Conservation (phyloP, 352 stramenopile genomes). For the Phytophthora foliorum region DNA sequence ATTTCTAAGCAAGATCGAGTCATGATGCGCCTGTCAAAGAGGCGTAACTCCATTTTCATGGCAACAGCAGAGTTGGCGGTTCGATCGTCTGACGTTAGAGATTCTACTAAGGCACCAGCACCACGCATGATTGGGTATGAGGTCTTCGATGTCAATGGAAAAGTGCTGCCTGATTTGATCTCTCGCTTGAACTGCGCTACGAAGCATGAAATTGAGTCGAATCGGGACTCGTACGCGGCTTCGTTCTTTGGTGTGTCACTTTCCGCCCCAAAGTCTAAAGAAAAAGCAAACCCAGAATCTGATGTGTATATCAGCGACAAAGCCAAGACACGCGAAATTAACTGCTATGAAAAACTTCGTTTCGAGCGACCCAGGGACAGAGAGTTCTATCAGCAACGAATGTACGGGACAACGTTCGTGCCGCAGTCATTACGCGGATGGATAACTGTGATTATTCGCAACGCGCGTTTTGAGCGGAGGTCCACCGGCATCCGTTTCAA, state of each 20-base stretch:
- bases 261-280: conserved; percentile 27
- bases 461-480: conserved; percentile 63
- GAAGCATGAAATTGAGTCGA: conserved; percentile 34
- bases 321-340: conserved; percentile 17
- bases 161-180: conserved; percentile 39
- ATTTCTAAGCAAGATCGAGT: conserved; percentile 48
- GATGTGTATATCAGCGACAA: conserved; percentile 7
- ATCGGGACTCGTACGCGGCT: conserved; percentile 28
- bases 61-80: conserved; percentile 30
- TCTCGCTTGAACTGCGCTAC: conserved; percentile 41
- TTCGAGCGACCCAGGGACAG: conserved; percentile 51
- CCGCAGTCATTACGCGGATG: conserved; percentile 51
- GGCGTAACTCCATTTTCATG: conserved; percentile 65
- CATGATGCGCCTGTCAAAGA: conserved; percentile 63
- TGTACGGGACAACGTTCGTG: conserved; percentile 68
- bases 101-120: conserved; percentile 4
- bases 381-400: conserved; percentile 58
- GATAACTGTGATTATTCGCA: conserved; percentile 56
- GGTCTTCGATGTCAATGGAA: conserved; percentile 41
- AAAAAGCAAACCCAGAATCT: conserved; percentile 1
- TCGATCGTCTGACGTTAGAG: too few relatives aligned
- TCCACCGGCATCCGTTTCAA: conserved; percentile 73
- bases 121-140: conserved; percentile 41
- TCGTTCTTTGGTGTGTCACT: conserved; percentile 53
- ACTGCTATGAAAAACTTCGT: conserved; percentile 52